Percentiles rank a stretch among this genome's conserved stretches.
Conservation (phyloP, 2,329 filamentous ascomycete species). For the Microcyclosporella mali region DNA sequence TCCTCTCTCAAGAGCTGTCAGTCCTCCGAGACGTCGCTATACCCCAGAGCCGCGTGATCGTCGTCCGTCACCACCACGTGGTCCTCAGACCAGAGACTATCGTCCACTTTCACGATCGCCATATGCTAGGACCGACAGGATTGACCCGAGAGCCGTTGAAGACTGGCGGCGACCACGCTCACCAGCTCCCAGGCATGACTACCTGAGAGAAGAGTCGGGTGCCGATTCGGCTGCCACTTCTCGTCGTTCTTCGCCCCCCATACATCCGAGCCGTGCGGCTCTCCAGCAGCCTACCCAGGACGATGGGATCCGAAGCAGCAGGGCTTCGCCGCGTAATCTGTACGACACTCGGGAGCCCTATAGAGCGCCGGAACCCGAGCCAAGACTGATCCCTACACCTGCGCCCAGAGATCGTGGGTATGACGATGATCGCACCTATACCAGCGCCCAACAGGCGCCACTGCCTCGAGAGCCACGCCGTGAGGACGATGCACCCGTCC, state of each 20-base stretch:
- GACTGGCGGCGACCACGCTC: constrained; percentile 51
- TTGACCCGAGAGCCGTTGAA: constrained; percentile 43
- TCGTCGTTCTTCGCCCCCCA: constrained; percentile 55
- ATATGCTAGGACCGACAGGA: constrained; percentile 45
- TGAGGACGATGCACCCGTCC: constrained; percentile 20
- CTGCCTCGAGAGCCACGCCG: constrained; percentile 27
- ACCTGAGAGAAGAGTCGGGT: constrained; percentile 44
- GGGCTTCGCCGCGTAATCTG: constrained; percentile 23
- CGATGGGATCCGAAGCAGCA: constrained; percentile 21
- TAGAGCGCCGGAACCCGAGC: constrained; percentile 22
- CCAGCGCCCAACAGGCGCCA: constrained; percentile 17
- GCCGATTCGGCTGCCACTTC: constrained; percentile 53
- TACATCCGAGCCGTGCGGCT: constrained; percentile 49
- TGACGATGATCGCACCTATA: constrained; percentile 26
- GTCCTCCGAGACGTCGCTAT: constrained; percentile 36
- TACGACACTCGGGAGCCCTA: constrained; percentile 27
- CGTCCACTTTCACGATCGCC: constrained; percentile 50
- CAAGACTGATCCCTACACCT: constrained; percentile 30
- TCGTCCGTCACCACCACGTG: constrained; percentile 27
- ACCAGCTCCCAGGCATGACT: constrained; percentile 32
- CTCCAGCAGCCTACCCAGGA: constrained; percentile 29
- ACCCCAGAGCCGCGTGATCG: constrained; percentile 37
- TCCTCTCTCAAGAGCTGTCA: constrained; percentile 34
- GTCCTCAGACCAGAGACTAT: constrained; percentile 32
- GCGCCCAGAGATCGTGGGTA: constrained; percentile 20